Base-by-base conservation (phyloP, 371 early-diverging fungal species). In the Mortierella sp. region DNA sequence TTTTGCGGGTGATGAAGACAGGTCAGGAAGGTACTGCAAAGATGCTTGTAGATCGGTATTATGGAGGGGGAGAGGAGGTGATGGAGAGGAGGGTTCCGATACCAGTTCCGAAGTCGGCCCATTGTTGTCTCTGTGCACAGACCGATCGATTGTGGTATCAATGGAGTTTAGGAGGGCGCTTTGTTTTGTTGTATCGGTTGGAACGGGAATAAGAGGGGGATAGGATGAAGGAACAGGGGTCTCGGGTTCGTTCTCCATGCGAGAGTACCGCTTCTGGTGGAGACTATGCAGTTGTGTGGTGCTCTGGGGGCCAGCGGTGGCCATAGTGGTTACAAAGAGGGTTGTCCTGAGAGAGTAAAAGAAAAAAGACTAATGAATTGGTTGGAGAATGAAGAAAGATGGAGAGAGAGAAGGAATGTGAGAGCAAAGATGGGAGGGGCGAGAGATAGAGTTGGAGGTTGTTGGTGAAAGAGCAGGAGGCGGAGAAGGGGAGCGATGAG, bases 251-350 rank as follows among this genome's bases (percentile, higher is more conserved):
- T 41, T 59, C 8, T 67, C 67, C 22, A 52, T 22, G 45, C 58
- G 66, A 11, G 66, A 55, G 43, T 43, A 66, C 28, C 57, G 66
- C 45, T 66, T 55, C 24, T 66, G 66, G 9, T 58, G 59, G n/a
- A 38, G 19, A n/a, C 21, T n/a, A 2, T 55, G 22, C 28, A 13
- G 55, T 55, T 55, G 55, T 55, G 24, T 55, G 22, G 21, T 8
- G 28, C 28, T 24, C 55, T 55, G 55, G n/a, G 38, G 55, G 53
- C 65, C 40, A 32, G 36, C 6, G 58, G 66, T 55, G 28, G 40
- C 58, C 66, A 65, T 65, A 19, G 36, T 53, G 65, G 48, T 52
- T 59, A 16, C 38, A 40, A 79, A 21, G 92, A 94, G 24, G 62
- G 45, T 43, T 5, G 19, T 47, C 22, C 58, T 19, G 33, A 57